Conservation (phyloP, 352 stramenopile species). For the Phytopythium vexans region DNA sequence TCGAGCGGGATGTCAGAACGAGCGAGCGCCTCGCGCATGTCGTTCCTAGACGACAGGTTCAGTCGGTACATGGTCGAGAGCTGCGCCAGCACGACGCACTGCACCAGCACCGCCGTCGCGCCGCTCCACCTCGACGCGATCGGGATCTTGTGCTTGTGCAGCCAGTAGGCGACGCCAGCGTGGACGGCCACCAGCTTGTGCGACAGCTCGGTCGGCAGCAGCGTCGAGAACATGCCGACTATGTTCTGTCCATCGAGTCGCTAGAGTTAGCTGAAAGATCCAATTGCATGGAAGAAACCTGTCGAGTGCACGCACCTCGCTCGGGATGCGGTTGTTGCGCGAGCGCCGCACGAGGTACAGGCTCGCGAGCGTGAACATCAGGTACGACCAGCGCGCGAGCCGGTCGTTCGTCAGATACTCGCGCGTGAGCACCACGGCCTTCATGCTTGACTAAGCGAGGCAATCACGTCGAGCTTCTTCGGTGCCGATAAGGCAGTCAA, state of each 20-base stretch:
- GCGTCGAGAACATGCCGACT: conserved; percentile 29
- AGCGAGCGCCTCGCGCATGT: conserved; percentile 32
- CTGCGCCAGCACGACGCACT: conserved; percentile 40
- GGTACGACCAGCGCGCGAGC: conserved; percentile 36
- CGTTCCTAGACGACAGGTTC: conserved; percentile 43
- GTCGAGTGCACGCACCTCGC: conserved; percentile 20
- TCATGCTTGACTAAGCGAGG: conserved; percentile 11
- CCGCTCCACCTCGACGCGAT: conserved; percentile 53
- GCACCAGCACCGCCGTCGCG: conserved; percentile 36
- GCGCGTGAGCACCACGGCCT: conserved; percentile 15
- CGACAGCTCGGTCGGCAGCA: conserved; percentile 49
- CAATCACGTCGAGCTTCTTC: no score
- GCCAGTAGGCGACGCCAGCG: conserved; percentile 26
- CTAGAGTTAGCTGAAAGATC: no score
- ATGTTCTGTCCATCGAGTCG: conserved; percentile 28
- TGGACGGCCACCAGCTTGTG: conserved; percentile 47
- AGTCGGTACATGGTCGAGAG: conserved; percentile 32
- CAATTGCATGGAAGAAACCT: neutral
- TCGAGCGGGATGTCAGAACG: conserved; percentile 28
- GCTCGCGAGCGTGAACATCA: conserved; percentile 34
- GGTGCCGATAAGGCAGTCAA: no score
- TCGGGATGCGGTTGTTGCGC: conserved; percentile 38
- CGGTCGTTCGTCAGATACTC: conserved; percentile 24
- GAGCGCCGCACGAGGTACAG: conserved; percentile 35
- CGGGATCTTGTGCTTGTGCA: conserved; percentile 41